phyloP scores from a whole-genome alignment of 441 rosid species.

The Bruguiera hainesii region DNA sequence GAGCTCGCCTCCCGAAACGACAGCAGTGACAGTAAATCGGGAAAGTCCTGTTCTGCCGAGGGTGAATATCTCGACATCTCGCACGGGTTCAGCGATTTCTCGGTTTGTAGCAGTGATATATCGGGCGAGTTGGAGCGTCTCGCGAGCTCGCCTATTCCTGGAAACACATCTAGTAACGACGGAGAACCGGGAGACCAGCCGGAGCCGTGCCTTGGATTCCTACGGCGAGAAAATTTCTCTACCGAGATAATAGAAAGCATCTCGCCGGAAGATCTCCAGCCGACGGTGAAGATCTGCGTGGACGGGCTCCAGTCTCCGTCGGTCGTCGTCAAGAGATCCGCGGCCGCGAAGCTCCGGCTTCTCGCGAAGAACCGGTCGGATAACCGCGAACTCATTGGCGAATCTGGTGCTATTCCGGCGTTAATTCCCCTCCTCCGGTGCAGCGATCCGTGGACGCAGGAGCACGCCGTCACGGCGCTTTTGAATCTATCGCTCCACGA shows the following conservation, averaged over 20 bases:
- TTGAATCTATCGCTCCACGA: conserved; percentile 79
- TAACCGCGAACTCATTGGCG: conserved; percentile 78
- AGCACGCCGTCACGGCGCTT: conserved; percentile 85
- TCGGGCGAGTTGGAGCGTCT: conserved; percentile 85
- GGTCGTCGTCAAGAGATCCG: conserved; percentile 68
- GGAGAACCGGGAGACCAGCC: conserved; percentile 24
- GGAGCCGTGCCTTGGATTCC: conserved; percentile 79
- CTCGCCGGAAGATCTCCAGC: conserved; percentile 93
- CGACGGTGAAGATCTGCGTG: conserved; percentile 81
- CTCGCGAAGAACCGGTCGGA: conserved; percentile 85
- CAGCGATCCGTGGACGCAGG: conserved; percentile 89
- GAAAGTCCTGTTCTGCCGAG: conserved; percentile 28
- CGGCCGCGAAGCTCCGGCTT: conserved; percentile 80
- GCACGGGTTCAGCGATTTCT: conserved; percentile 76
- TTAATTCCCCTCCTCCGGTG: conserved; percentile 70
- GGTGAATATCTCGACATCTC: conserved; percentile 70
- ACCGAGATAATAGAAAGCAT: conserved; percentile 89
- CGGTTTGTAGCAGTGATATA: conserved; percentile 78
- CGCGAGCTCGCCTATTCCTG: conserved; percentile 63
- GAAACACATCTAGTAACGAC: conserved; percentile 14
- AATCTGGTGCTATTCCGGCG: conserved; percentile 83
- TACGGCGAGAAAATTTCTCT: conserved; percentile 78
- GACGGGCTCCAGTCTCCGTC: conserved; percentile 69
- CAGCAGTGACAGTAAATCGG: conserved; percentile 22
- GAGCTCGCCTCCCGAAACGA: conserved; percentile 53